Conservation (phyloP, 805 yeast species). For the Yarrowia sp. region DNA sequence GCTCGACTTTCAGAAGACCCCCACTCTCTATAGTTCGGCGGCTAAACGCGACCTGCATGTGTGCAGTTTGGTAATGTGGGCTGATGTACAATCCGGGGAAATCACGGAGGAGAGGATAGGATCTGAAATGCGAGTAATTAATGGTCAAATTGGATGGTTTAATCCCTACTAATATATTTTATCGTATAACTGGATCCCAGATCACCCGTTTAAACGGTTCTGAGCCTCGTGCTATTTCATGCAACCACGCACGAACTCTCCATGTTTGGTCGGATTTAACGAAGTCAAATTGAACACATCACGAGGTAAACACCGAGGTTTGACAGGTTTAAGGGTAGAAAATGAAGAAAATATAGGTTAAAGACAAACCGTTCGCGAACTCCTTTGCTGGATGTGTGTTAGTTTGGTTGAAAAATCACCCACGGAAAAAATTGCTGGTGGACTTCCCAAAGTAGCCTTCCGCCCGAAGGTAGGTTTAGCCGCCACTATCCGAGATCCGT, state of each 20-base stretch:
- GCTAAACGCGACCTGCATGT: constrained; percentile 10
- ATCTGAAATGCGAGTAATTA: too few species aligned
- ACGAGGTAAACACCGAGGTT: neutral
- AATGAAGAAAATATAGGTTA: too few species aligned
- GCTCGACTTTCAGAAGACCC: neutral
- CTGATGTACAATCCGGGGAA: constrained; percentile 4
- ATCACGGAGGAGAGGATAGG: neutral
- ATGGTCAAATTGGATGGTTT: too few species aligned
- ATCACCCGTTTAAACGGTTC: neutral
- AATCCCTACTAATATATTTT: too few species aligned
- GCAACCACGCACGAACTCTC: constrained; percentile 8
- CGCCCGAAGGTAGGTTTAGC: constrained; percentile 5
- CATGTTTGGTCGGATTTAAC: neutral
- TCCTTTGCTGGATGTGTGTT: too few species aligned
- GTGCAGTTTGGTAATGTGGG: constrained; percentile 10
- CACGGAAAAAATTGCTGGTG: neutral
- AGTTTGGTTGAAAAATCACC: too few species aligned
- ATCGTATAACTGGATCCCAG: neutral
- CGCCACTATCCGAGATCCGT: constrained; percentile 6
- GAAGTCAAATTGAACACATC: neutral
- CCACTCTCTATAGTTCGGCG: neutral
- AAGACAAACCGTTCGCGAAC: too few species aligned
- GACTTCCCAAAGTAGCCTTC: neutral
- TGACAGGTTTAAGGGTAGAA: too few species aligned
- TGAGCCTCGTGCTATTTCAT: neutral